Evolutionary conservation across 225 moss, liverwort and hornwort species (phyloP).

Genomic region (Bryum argenteum): DNA sequence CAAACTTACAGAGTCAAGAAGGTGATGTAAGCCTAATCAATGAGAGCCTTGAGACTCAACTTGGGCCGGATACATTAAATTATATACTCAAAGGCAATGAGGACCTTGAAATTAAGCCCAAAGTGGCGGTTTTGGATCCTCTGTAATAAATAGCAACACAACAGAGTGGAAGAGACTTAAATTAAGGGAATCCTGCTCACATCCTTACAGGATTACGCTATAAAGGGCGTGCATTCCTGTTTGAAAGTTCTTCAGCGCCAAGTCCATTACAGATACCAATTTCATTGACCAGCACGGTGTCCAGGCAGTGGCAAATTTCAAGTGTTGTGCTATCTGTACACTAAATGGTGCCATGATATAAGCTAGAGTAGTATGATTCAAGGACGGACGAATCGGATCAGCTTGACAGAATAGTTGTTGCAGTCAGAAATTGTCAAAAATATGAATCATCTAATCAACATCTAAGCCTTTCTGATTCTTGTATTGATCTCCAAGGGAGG

Average conservation of each 20-base stretch:
- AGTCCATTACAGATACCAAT: conserved; percentile 16
- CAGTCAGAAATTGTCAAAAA: conserved; percentile 1
- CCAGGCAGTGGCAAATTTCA: conserved; percentile 12
- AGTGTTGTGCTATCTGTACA: conserved; percentile 27
- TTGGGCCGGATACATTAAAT: too few relatives aligned
- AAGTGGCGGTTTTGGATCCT: too few relatives aligned
- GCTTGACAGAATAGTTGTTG: conserved; percentile 1
- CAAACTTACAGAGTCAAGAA: too few relatives aligned
- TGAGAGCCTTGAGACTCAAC: too few relatives aligned
- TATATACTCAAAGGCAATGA: too few relatives aligned
- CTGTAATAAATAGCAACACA: too few relatives aligned
- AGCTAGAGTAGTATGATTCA: conserved; percentile 16
- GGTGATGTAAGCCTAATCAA: too few relatives aligned
- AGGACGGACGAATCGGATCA: conserved; percentile 20
- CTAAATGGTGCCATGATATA: conserved; percentile 30
- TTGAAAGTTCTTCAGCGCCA: not conserved
- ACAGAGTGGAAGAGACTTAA: too few relatives aligned
- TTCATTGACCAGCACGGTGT: conserved; percentile 20
- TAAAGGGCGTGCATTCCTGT: not conserved
- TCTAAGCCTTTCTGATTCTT: conserved; percentile 33
- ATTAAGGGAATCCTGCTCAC: too few relatives aligned
- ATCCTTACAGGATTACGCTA: too few relatives aligned
- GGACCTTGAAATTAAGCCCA: too few relatives aligned
- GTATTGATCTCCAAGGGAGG: conserved; percentile 42
- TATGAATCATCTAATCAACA: conserved; percentile 20